phyloP scores from a whole-genome alignment of 768 basidiomycete species.

The Rhodotorula taiwanensis region DNA sequence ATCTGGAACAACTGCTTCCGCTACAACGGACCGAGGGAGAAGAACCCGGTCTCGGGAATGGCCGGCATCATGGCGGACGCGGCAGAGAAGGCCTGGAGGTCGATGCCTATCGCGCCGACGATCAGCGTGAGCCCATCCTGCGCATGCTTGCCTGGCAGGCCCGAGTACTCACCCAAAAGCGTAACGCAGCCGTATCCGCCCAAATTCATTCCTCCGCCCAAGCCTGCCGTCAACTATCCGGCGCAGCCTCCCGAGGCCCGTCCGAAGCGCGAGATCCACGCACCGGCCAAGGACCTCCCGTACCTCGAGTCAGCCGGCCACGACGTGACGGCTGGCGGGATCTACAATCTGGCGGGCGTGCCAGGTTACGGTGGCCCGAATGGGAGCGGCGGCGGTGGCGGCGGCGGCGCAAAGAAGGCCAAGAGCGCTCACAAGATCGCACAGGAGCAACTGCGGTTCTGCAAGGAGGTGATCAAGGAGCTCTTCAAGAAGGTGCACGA shows the following conservation, averaged over 20 bases:
- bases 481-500: conserved; percentile 72
- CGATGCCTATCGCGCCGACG: conserved; percentile 61
- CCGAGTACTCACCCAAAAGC: background rate
- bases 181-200: conserved; percentile 29
- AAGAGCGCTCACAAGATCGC: conserved; percentile 48
- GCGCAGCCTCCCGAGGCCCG: conserved; percentile 66
- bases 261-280: conserved; percentile 97
- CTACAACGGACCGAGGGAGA: conserved; percentile 84
- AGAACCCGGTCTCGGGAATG: conserved; percentile 61
- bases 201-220: conserved; percentile 13
- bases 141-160: background rate
- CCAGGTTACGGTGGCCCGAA: conserved; percentile 51
- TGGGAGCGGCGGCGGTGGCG: conserved; percentile 42
- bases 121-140: conserved; percentile 4
- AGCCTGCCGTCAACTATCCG: conserved; percentile 43
- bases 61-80: conserved; percentile 73
- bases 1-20: conserved; percentile 80
- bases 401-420: conserved; percentile 19
- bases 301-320: conserved; percentile 51
- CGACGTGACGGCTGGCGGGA: conserved; percentile 46
- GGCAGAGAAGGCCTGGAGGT: conserved; percentile 81
- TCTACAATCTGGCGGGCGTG: conserved; percentile 56
- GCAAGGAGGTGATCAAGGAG: conserved; percentile 64
- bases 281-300: conserved; percentile 82
- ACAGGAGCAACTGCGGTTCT: conserved; percentile 77